Evolutionary conservation across 371 early-diverging fungal species (phyloP), one percentile per base, ranked within the genome.

Genomic region (Fennellomyces sp.): DNA sequence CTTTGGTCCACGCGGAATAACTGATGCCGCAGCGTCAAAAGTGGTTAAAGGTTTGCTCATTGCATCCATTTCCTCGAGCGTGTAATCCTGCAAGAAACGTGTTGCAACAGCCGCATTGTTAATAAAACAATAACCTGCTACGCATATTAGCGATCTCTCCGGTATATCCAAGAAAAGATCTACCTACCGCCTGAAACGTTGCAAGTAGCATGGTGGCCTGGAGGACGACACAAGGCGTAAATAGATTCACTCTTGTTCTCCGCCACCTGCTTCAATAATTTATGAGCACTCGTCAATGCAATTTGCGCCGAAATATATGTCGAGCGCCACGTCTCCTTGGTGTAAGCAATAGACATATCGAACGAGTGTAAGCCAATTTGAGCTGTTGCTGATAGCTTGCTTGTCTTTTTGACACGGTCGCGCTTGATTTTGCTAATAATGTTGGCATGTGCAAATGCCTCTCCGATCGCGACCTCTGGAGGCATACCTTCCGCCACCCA

Each of bases 201-300:
- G 21, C 75, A 60, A 38, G 81, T 72, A 1, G 88, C 84, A 59
- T 87, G 88, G 51, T 87, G 88, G 0, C 88, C 88, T 1, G 89
- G 91, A 2, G 89, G 91, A 35, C 91, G 72, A 56, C 86, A 88
- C 10, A 89, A 67, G 0, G 89, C 88, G 67, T 88, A 90, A n/a
- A n/a, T n/a, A n/a, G n/a, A n/a, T n/a, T n/a, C 17, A 86, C 65
- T 0, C 70, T 63, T 2, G 63, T 41, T 10, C n/a, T n/a, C n/a
- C n/a, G n/a, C n/a, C n/a, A n/a, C n/a, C 11, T 8, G 35, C 35
- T 8, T 6, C 35, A 80, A 35, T 13, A 91, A 59, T 6, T 72
- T 64, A 53, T 86, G 75, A 0, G 84, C 78, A 4, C 82, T 89
- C 1, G 88, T 83, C 28, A 89, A 63, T 3, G 83, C 86, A 15